Evolutionary conservation across 1,284 basidiomycete genomes (phyloP).

Genomic region (Ustilago crameri): DNA sequence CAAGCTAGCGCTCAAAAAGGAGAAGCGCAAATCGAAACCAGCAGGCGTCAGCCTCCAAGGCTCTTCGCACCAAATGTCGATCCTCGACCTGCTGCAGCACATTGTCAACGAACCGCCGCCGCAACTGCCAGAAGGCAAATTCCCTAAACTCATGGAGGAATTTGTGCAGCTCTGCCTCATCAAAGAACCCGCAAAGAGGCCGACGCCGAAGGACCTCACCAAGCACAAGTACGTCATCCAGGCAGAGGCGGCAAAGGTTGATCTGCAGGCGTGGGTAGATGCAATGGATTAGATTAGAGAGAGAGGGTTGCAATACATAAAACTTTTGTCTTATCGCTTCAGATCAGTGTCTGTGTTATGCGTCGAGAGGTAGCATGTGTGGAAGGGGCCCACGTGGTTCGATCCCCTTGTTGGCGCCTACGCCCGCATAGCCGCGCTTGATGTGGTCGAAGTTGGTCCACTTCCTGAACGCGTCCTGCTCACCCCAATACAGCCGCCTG

Average conservation of each 20-base stretch:
- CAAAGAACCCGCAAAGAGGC: slow-evolving; percentile 60
- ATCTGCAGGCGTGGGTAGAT: slow-evolving; percentile 56
- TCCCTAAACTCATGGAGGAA: slow-evolving; percentile 55
- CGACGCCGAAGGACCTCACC: slow-evolving; percentile 63
- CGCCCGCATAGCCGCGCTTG: slow-evolving; percentile 52
- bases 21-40: slow-evolving; percentile 64
- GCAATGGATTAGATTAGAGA: slow-evolving; percentile 25
- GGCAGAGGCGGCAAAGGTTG: slow-evolving; percentile 42
- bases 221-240: slow-evolving; percentile 53
- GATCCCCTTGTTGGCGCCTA: slow-evolving; percentile 25
- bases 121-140: slow-evolving; percentile 54
- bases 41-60: slow-evolving; percentile 88
- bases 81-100: slow-evolving; percentile 93
- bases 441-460: slow-evolving; percentile 80
- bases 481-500: slow-evolving; percentile 88
- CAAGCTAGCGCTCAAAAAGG: slow-evolving; percentile 41
- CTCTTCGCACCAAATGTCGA: slow-evolving; percentile 93
- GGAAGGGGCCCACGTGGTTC: slow-evolving; percentile 48
- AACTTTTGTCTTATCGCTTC: too few relatives aligned
- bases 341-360: too few relatives aligned
- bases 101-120: slow-evolving; percentile 79
- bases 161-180: slow-evolving; percentile 63
- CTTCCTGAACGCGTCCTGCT: slow-evolving; percentile 84
- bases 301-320: background rate
- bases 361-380: slow-evolving; percentile 39